Base-by-base conservation (phyloP, 495 filamentous ascomycete species). In the Glarea lozoyensis region DNA sequence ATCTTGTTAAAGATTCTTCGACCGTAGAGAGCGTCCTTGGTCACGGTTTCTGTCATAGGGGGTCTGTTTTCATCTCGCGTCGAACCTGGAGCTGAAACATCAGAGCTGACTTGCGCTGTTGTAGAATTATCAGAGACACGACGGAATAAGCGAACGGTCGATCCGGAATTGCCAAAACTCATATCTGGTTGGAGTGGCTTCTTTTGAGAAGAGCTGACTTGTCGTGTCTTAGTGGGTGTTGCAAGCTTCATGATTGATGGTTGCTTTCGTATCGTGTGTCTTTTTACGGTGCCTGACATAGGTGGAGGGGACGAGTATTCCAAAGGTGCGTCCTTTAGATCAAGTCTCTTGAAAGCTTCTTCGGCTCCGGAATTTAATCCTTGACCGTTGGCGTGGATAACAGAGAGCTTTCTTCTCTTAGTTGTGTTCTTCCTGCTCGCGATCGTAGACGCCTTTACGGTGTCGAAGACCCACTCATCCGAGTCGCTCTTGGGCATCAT, bases 391-490 rank as follows among this genome's bases (percentile, higher is more conserved):
- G 65, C 50, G 45, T 64, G 65, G 11, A 68, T 66, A 13, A 67
- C 63, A 1, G 70, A 76, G 16, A 70, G 59, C 30, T 57, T 57
- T 25, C 54, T 38, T 42, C 54, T 33, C 44, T 57, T 57, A 6
- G 48, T 57, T 9, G 54, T 53, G 32, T 41, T 54, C 38, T 52
- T 57, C 19, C 56, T 53, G 9, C 47, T 30, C 10, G 49, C 45
- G 5, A 69, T 62, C 2, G 70, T 53, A 1, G 72, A 61, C 18
- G 76, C 81, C 58, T 84, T 90, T 52, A 99, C 77, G 0, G 92
- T 99, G 54, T 96, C 92, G 56, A 99, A 99, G n/a, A 96, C 81
- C 92, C 92, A 99, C 40, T 86, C 86, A 52, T 94, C 88, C 13
- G 82, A 70, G 15, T 88, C 82, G 15, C 75, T 69, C 56, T 69